Conservation (phyloP, 2,329 filamentous ascomycete genomes). For the Venturia asperata region DNA sequence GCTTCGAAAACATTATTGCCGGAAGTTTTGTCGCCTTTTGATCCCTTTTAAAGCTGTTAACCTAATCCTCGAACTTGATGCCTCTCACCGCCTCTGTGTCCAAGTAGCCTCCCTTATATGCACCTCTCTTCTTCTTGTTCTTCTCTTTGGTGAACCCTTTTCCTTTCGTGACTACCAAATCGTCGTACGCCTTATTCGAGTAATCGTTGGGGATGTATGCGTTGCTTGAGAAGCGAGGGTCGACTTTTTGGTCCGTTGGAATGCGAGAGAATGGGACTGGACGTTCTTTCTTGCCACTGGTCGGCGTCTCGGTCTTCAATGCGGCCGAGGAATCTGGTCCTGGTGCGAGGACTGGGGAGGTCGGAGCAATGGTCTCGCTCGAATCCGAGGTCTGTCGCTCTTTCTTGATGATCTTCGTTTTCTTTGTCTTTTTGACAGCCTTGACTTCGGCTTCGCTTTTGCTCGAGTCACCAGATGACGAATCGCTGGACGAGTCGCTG, state of each 20-base stretch:
- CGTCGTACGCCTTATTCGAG: constrained; percentile 78
- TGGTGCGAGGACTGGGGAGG: constrained; percentile 23
- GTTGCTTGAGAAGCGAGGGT: constrained; percentile 67
- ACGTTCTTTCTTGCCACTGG: constrained; percentile 41
- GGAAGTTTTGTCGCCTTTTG: not conserved
- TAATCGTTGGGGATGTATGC: constrained; percentile 79
- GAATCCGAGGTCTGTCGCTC: constrained; percentile 31
- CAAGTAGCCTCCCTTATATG: constrained; percentile 82
- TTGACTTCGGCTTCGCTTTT: constrained; percentile 23
- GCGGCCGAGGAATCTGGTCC: constrained; percentile 24
- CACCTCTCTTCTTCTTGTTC: constrained; percentile 78
- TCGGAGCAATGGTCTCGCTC: constrained; percentile 29
- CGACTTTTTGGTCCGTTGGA: constrained; percentile 59
- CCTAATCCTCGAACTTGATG: constrained; percentile 85
- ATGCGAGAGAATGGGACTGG: constrained; percentile 72
- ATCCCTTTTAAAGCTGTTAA: not conserved
- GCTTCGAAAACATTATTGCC: not conserved
- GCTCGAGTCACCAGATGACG: constrained; percentile 24
- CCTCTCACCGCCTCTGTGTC: constrained; percentile 76
- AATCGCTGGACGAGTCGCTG: constrained; percentile 4
- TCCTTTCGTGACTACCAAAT: constrained; percentile 83
- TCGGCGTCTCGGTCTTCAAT: constrained; percentile 23
- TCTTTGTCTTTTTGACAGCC: constrained; percentile 23
- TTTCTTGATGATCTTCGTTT: constrained; percentile 22
- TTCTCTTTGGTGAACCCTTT: constrained; percentile 99